A percentile compares a stretch with the other conserved stretches of the same genome.
phyloP scores from a whole-genome alignment of 2,329 filamentous ascomycete species.

The Aureobasidium melanogenum region DNA sequence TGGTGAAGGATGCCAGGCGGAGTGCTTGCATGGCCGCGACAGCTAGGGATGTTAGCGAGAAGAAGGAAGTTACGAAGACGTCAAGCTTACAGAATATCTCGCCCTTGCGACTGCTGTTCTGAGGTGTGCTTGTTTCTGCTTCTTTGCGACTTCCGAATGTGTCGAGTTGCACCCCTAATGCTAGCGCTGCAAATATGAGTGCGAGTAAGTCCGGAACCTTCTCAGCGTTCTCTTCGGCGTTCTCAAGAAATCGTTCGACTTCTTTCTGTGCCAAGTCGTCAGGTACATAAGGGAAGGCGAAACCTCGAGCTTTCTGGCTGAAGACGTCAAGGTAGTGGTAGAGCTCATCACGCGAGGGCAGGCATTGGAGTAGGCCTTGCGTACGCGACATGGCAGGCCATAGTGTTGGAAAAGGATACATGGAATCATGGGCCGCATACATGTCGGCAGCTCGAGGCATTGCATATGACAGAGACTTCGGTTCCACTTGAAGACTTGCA shows the following conservation, averaged over 20 bases:
- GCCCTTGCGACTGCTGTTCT: background rate
- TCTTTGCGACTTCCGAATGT: constrained; percentile 34
- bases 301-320: constrained; percentile 33
- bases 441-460: constrained; percentile 36
- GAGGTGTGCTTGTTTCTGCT: constrained; percentile 23
- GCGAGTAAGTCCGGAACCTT: constrained; percentile 40
- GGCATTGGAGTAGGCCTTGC: constrained; percentile 28
- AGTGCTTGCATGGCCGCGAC: constrained; percentile 44
- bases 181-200: constrained; percentile 39
- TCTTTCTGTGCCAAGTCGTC: constrained; percentile 35
- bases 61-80: background rate
- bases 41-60: constrained; percentile 24
- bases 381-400: constrained; percentile 29
- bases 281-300: constrained; percentile 38
- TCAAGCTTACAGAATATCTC: constrained; percentile 38
- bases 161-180: constrained; percentile 38
- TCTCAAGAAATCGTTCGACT: constrained; percentile 36
- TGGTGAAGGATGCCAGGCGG: constrained; percentile 40
- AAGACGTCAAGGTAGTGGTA: constrained; percentile 33
- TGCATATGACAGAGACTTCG: constrained; percentile 35
- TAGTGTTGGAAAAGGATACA: constrained; percentile 38
- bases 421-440: constrained; percentile 29
- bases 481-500: constrained; percentile 31
- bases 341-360: constrained; percentile 32
- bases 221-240: constrained; percentile 34